Evolutionary conservation across 495 filamentous ascomycete species (phyloP).

Genomic region (Penicillium pulvis): DNA sequence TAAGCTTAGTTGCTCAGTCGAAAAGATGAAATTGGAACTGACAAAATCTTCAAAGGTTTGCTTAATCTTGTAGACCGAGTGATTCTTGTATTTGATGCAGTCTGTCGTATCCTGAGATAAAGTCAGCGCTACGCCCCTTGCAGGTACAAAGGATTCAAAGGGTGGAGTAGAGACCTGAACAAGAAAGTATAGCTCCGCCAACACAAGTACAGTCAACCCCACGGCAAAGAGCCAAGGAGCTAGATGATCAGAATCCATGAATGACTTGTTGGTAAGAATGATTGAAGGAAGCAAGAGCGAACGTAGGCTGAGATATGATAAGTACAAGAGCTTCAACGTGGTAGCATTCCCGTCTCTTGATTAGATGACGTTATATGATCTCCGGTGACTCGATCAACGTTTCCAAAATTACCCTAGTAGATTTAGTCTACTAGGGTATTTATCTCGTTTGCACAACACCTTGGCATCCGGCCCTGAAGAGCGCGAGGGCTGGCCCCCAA

Average conservation of each 20-base stretch:
- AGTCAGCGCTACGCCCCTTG: background rate
- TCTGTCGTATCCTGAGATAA: background rate
- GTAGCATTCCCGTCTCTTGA: background rate
- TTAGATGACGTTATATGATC: background rate
- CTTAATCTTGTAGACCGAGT: background rate
- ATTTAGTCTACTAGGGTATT: background rate
- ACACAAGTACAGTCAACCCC: background rate
- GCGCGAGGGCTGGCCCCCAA: too few species aligned
- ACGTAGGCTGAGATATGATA: background rate
- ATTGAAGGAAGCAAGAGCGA: background rate
- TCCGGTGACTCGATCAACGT: background rate
- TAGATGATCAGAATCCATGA: background rate
- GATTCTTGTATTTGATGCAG: background rate
- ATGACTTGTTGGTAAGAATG: background rate
- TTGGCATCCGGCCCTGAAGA: background rate
- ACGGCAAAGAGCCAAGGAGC: background rate
- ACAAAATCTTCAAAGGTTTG: background rate
- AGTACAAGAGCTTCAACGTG: background rate
- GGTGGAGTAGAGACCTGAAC: background rate
- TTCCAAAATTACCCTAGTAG: background rate
- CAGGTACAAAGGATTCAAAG: background rate
- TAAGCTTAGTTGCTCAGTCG: background rate
- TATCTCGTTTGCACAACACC: background rate
- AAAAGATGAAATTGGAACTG: background rate
- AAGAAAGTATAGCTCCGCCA: background rate